Evolutionary conservation across 169 alveolate genomes (phyloP).

Genomic region (Plasmodium chabaudi): DNA sequence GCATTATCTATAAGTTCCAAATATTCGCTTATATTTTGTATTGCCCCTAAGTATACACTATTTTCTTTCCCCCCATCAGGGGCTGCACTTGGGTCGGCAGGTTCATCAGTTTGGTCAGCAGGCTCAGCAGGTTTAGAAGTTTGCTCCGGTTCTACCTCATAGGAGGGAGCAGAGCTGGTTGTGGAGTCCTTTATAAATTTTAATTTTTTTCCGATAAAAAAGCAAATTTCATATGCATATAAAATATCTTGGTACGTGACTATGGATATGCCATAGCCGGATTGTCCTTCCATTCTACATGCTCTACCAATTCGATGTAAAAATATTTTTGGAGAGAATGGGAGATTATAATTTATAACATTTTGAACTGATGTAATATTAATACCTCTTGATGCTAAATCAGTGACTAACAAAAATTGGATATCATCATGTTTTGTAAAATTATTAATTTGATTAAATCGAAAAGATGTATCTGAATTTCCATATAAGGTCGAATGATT

Average conservation of each 20-base stretch:
- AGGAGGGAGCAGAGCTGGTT: neutral
- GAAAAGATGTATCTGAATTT: constrained; percentile 88
- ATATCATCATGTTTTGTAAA: constrained; percentile 85
- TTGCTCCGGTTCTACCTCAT: neutral
- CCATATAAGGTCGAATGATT: constrained; percentile 86
- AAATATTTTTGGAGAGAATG: constrained; percentile 95
- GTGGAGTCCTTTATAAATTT: neutral
- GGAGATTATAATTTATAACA: constrained; percentile 98
- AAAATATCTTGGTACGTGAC: constrained; percentile 90
- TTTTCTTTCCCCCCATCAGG: neutral
- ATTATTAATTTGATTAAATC: constrained; percentile 86
- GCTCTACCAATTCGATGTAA: constrained; percentile 99
- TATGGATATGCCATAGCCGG: constrained; percentile 93
- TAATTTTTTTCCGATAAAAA: constrained; percentile 58
- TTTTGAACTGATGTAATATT: constrained; percentile 98
- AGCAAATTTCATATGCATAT: constrained; percentile 69
- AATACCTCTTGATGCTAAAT: constrained; percentile 99
- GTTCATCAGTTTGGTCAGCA: neutral
- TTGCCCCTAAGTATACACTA: constrained; percentile 34
- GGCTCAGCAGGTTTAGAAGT: neutral
- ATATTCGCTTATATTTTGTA: constrained; percentile 33
- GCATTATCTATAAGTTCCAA: constrained; percentile 36
- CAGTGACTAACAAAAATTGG: constrained; percentile 96
- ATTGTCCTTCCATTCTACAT: constrained; percentile 95
- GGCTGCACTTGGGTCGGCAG: neutral